Evolutionary conservation across 495 filamentous ascomycete genomes (phyloP).

Genomic region (Aspergillus conjunctus): DNA sequence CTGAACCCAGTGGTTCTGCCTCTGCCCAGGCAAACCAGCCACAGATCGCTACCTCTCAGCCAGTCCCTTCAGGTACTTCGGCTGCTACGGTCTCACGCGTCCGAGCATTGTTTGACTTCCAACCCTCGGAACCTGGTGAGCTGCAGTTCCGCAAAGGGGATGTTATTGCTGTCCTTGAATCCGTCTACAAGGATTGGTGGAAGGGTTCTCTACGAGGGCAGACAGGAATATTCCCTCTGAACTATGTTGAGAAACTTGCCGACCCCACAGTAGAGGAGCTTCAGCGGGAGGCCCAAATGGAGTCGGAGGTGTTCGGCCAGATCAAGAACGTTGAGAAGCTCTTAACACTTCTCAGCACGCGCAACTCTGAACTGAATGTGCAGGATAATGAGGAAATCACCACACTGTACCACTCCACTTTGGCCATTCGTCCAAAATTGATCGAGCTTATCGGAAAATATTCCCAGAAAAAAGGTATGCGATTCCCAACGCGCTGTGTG

Average conservation of each 20-base stretch:
- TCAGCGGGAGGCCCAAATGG: conserved; percentile 95
- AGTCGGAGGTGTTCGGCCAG: conserved; percentile 95
- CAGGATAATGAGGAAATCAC: conserved; percentile 94
- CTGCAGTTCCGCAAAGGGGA: conserved; percentile 96
- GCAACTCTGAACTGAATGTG: conserved; percentile 80
- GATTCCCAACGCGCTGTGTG: background rate
- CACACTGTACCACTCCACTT: conserved; percentile 86
- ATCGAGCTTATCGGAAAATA: conserved; percentile 99
- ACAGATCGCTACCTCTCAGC: conserved; percentile 45
- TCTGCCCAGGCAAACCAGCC: conserved; percentile 47
- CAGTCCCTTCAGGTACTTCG: conserved; percentile 71
- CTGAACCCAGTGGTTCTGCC: conserved; percentile 29
- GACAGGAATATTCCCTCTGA: conserved; percentile 96
- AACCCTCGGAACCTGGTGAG: conserved; percentile 90
- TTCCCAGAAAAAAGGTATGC: conserved; percentile 93
- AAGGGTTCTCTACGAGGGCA: conserved; percentile 91
- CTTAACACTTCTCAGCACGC: conserved; percentile 90
- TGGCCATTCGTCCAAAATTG: conserved; percentile 92
- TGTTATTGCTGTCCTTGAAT: conserved; percentile 95
- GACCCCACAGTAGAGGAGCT: conserved; percentile 94
- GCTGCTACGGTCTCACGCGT: conserved; percentile 97
- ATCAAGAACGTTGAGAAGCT: conserved; percentile 99
- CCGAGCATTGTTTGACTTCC: conserved; percentile 90
- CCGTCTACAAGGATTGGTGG: conserved; percentile 99
- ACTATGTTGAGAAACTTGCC: conserved; percentile 96